A percentile compares a stretch with the other conserved stretches of the same genome.
Evolutionary conservation across 163 green algal species (phyloP).

Genomic region (Chloroidium sp.): DNA sequence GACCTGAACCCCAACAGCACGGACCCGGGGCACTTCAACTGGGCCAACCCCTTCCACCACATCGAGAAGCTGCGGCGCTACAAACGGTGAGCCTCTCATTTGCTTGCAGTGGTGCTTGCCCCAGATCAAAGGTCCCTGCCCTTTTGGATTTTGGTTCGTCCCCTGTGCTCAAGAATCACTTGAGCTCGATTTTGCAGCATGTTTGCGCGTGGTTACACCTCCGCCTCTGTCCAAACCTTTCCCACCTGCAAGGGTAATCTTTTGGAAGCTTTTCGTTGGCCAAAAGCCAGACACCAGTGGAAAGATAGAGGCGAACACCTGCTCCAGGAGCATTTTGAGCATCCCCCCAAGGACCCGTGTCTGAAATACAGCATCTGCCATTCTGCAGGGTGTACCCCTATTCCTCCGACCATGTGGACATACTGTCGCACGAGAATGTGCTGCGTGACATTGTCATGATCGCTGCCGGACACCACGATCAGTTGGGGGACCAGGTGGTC

Average conservation of each 20-base stretch:
- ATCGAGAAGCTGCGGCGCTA: no score
- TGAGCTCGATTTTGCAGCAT: no score
- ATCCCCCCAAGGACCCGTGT: background rate
- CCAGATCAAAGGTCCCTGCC: no score
- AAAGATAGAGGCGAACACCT: background rate
- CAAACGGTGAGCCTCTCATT: background rate
- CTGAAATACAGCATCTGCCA: no score
- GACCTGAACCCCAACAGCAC: no score
- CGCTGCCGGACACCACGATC: conserved; percentile 40
- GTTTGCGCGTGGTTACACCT: no score
- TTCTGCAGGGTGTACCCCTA: conserved; percentile 38
- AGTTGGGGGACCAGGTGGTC: conserved; percentile 27
- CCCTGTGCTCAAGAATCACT: no score
- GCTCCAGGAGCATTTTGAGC: background rate
- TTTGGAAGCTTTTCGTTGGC: background rate
- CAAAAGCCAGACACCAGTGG: background rate
- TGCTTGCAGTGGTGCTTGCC: conserved; percentile 1
- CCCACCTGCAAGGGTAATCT: no score
- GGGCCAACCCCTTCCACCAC: no score
- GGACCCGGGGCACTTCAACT: no score
- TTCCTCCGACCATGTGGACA: conserved; percentile 64
- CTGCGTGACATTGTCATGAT: conserved; percentile 64
- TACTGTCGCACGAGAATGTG: conserved; percentile 70
- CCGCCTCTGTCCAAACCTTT: no score
- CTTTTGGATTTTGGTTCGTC: no score